phyloP scores from a whole-genome alignment of 179 eudicot species.

The Beta lomatogona region DNA sequence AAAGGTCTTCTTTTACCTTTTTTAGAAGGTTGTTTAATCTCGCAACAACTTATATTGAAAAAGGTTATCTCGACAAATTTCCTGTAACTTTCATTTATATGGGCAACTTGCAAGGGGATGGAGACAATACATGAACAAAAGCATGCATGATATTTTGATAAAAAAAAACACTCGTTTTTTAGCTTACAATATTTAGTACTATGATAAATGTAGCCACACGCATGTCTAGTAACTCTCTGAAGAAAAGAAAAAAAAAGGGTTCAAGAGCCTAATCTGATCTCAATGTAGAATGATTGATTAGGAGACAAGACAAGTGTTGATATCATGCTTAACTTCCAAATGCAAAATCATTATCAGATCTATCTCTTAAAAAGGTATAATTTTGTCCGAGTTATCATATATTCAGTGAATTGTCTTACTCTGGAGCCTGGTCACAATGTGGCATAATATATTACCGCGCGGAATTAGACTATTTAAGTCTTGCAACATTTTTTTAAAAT shows the following conservation, averaged over 20 bases:
- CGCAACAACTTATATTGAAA: too few species aligned
- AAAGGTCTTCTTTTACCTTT: too few species aligned
- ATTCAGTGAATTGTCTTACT: background rate
- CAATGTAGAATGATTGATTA: conserved; percentile 3
- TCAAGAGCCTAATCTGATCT: background rate
- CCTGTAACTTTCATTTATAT: background rate
- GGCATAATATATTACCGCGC: too few species aligned
- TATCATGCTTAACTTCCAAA: background rate
- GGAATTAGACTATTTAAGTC: too few species aligned
- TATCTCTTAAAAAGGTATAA: background rate
- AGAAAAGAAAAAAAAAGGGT: background rate
- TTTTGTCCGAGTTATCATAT: background rate
- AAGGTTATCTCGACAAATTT: too few species aligned
- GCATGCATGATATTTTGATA: conserved; percentile 6
- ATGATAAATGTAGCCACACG: background rate
- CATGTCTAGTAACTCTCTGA: background rate
- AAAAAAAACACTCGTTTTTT: conserved; percentile 1
- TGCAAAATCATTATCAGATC: background rate
- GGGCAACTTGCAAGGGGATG: background rate
- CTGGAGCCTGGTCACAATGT: too few species aligned
- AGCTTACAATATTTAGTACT: too few species aligned
- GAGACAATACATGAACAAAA: conserved; percentile 1
- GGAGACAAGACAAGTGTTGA: conserved; percentile 1
- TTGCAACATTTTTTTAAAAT: too few species aligned
- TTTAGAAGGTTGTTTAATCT: too few species aligned